Conservation (phyloP, 2,329 filamentous ascomycete species). For the Leptographium wingfieldii region DNA sequence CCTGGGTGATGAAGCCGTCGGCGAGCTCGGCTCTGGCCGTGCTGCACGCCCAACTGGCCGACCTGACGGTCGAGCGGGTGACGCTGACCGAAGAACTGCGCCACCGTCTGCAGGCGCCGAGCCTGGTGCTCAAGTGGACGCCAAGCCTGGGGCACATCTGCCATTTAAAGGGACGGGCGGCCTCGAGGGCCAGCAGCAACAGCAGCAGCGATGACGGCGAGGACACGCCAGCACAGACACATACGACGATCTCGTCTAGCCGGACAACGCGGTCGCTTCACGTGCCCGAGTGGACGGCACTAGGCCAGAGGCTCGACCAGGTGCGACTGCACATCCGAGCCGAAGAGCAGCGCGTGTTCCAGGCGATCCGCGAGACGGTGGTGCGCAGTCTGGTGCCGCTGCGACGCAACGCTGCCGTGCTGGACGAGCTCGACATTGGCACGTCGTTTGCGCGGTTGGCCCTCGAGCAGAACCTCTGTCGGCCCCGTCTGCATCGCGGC, state of each 20-base stretch:
- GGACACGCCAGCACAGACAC: conserved; percentile 15
- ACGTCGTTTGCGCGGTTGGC: conserved; percentile 77
- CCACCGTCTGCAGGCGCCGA: conserved; percentile 45
- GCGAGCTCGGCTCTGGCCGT: conserved; percentile 54
- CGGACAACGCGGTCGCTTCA: conserved; percentile 80
- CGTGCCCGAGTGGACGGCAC: conserved; percentile 66
- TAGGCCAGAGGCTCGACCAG: conserved; percentile 71
- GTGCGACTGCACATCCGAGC: conserved; percentile 62
- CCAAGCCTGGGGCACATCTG: conserved; percentile 81
- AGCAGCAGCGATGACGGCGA: neutral
- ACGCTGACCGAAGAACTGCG: conserved; percentile 49
- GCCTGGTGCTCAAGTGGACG: conserved; percentile 72
- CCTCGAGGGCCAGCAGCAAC: conserved; percentile 4
- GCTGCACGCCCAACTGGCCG: conserved; percentile 56
- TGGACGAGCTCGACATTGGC: conserved; percentile 86
- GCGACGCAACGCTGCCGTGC: conserved; percentile 75
- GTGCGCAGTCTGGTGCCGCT: conserved; percentile 74
- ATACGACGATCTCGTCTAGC: conserved; percentile 58
- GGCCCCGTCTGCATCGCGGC: conserved; percentile 57
- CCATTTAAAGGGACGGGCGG: conserved; percentile 68
- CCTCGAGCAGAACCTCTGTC: conserved; percentile 55
- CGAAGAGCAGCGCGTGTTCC: conserved; percentile 76
- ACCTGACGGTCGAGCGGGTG: conserved; percentile 46
- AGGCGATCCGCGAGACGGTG: conserved; percentile 59
- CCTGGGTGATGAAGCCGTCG: conserved; percentile 52